phyloP scores from a whole-genome alignment of 1,284 basidiomycete species.

The Boletus chippewaensis region DNA sequence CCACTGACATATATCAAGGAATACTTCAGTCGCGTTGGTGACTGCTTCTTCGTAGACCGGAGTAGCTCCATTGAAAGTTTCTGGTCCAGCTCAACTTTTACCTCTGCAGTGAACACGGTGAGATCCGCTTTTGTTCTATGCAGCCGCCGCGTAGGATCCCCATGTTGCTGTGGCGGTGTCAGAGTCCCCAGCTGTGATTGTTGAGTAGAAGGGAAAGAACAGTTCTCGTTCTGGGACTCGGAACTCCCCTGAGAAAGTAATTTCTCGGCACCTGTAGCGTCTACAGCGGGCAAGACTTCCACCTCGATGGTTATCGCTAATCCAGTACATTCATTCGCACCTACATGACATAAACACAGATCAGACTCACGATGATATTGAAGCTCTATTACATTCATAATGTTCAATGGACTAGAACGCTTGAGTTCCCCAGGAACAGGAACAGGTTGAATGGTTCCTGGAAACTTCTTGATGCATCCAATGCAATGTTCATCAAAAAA shows the following conservation, averaged over 20 bases:
- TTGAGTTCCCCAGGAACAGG: constrained; percentile 42
- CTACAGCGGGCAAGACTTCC: neutral
- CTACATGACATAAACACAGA: neutral
- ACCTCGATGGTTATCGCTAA: constrained; percentile 4
- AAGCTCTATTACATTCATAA: constrained; percentile 43
- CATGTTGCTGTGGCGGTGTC: neutral
- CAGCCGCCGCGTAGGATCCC: neutral
- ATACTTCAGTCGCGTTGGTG: neutral
- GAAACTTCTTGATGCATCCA: constrained; percentile 46
- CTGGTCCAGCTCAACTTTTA: neutral
- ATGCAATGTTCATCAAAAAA: constrained; percentile 75
- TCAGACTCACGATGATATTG: constrained; percentile 1
- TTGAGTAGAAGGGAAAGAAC: neutral
- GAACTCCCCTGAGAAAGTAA: no score
- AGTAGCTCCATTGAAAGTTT: neutral
- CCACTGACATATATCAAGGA: constrained; percentile 3
- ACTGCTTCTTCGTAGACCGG: neutral
- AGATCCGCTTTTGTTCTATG: neutral
- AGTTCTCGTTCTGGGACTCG: no score
- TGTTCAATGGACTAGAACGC: constrained; percentile 40
- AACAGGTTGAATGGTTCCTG: constrained; percentile 49
- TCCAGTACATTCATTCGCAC: neutral
- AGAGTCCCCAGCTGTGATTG: neutral
- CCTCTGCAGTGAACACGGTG: neutral
- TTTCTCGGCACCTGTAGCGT: neutral